Evolutionary conservation across 192 early-diverging fungal genomes (phyloP), one percentile per base, ranked within the genome.

Genomic region (Umbelopsis ramanniana): DNA sequence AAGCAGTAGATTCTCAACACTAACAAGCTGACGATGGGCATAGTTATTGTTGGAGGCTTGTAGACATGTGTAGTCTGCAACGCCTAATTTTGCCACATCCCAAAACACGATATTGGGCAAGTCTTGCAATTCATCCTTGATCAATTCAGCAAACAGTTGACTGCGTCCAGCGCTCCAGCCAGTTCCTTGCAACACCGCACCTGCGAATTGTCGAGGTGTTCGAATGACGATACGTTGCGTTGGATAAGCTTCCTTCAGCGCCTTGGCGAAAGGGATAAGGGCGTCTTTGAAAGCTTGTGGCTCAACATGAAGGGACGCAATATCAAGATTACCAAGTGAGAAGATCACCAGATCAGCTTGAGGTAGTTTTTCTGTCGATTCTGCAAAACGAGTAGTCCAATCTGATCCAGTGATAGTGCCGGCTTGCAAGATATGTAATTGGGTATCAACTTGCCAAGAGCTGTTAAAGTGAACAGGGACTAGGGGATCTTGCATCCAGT

Each of bases 151-250:
- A 79, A 79, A 79, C 5, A 66, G 70, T 40, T 45, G 21, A 54
- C 73, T 79, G 17, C 77, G 57, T 17, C 70, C 77, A 3, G 46
- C 40, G 68, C 71, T 74, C 77, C 77, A 79, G 55, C 73, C 67
- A 29, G 77, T 79, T 22, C 66, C 45, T 26, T 46, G 37, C n/a
- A 74, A 21, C 6, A 48, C 52, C 23, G 60, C 73, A 52, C 70
- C 71, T 22, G 69, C 66, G 19, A 74, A 74, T 17, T 68, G 74
- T 33, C 74, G 69, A 0, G 77, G 77, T 23, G 77, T 70, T 33
- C 68, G 55, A 15, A 79, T 33, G 48, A 79, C 63, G 45, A 79
- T 74, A 4, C 46, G 74, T 46, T 79, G 77, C 15, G 67, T 26
- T 35, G 70, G 77, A 23, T 79, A 79, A 15, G 71, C 19, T 1